A percentile compares a stretch with the other conserved stretches of the same genome.
Evolutionary conservation across 2,329 filamentous ascomycete genomes (phyloP).

Genomic region (Diaporthe sp.): DNA sequence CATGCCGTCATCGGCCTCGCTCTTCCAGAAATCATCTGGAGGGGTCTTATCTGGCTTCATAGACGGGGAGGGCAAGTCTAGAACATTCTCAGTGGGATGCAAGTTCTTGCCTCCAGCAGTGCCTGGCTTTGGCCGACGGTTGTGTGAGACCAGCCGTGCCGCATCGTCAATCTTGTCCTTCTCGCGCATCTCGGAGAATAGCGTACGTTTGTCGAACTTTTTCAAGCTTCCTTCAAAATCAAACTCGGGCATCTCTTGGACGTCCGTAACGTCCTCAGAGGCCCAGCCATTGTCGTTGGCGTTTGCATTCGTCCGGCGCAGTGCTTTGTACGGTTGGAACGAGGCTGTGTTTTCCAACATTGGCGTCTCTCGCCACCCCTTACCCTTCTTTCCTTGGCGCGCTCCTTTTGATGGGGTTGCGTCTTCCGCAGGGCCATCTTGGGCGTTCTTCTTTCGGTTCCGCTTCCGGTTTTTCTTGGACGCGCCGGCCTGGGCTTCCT

Average conservation of each 20-base stretch:
- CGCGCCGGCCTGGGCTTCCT: constrained; percentile 38
- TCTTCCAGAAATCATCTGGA: constrained; percentile 75
- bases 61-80: constrained; percentile 66
- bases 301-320: constrained; percentile 67
- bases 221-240: constrained; percentile 91
- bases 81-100: constrained; percentile 91
- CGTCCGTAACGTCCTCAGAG: constrained; percentile 94
- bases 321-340: constrained; percentile 70
- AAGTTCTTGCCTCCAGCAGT: constrained; percentile 88
- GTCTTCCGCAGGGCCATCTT: constrained; percentile 42
- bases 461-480: constrained; percentile 45
- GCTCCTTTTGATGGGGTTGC: constrained; percentile 35
- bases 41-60: constrained; percentile 45
- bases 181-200: constrained; percentile 92
- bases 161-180: constrained; percentile 91
- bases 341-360: constrained; percentile 69
- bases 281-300: constrained; percentile 84
- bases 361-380: constrained; percentile 70
- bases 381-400: constrained; percentile 50
- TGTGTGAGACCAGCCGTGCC: constrained; percentile 90
- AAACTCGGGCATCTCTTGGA: constrained; percentile 92
- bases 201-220: constrained; percentile 92
- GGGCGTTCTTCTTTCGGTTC: constrained; percentile 45
- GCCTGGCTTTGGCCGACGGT: constrained; percentile 75
- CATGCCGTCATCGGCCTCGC: constrained; percentile 74